Base-by-base conservation (phyloP, 2,329 filamentous ascomycete genomes). In the Cladosporium austrohemisphaericum region DNA sequence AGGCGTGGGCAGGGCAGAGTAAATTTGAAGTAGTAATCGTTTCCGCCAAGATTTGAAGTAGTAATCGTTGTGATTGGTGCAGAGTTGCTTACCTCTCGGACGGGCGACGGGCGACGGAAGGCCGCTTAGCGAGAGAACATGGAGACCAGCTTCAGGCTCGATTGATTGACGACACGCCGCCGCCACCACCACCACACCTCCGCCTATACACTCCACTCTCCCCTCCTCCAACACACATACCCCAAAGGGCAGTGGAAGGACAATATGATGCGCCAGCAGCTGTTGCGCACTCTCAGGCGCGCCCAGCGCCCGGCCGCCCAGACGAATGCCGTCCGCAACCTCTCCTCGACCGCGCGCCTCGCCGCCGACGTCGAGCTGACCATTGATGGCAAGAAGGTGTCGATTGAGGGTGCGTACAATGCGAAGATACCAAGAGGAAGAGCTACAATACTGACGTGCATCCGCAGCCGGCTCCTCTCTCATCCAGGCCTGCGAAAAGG, bases 401-500 rank as follows among this genome's bases (percentile, higher is more conserved):
- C 90, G 56, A 90, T 98, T 70, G 90, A 96, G 87, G 89, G 90
- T 95, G 84, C 57, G 58, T 37, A 31, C 68, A 52, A 29, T 41
- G 18, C 7, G 2, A 20, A 29, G 44, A 8, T 10, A 16, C 13
- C 6, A 18, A 31, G 18, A 22, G 32, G n/a, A 19, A 38, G 8
- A 31, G 23, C 8, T 32, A 18, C 37, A 16, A 49, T 29, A 44
- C 54, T 59, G 51, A 58, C 47, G 29, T 16, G 25, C 23, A 62
- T 60, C 51, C 64, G 70, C 69, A 95, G 92, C 92, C 73, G 92
- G 92, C 60, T 93, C 93, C 63, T 92, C 93, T 66, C 81, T 98
- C 65, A 98, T 98, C 70, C 93, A 98, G 77, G 93, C 93, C 68
- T 98, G 93, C 77, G 93, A 98, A 76, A 96, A 98, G 77, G 93